A percentile compares a stretch with the other conserved stretches of the same genome.
phyloP scores from a whole-genome alignment of 2,329 filamentous ascomycete genomes.

The Phialocephala subalpina region DNA sequence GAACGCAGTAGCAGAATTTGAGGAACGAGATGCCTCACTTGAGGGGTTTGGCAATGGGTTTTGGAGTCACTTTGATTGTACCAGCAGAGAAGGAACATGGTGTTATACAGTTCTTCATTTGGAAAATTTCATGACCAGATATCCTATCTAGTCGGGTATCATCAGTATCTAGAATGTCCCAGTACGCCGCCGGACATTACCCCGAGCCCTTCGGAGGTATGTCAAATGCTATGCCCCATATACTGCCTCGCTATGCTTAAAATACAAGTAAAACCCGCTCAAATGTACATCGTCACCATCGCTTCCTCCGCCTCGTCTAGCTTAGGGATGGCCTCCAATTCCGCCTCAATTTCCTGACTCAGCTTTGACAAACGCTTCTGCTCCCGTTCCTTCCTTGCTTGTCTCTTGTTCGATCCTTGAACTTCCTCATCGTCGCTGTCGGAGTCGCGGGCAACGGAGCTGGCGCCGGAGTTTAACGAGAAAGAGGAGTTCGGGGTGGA shows the following conservation, averaged over 20 bases:
- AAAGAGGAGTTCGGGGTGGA: slow-evolving; percentile 17
- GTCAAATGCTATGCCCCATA: not conserved
- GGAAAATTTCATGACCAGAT: not conserved
- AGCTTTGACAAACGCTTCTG: not conserved
- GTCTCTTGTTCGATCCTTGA: slow-evolving; percentile 59
- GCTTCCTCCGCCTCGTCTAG: not conserved
- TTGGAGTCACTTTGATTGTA: too few species aligned
- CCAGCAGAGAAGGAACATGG: too few species aligned
- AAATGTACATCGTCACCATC: not conserved
- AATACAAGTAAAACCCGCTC: not conserved
- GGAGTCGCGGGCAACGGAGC: slow-evolving; percentile 58
- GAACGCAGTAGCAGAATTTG: too few species aligned
- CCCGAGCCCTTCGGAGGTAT: not conserved
- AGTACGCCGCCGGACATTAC: not conserved
- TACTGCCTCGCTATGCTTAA: not conserved
- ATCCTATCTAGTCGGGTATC: not conserved
- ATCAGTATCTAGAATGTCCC: not conserved
- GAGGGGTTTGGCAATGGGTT: too few species aligned
- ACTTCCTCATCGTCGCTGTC: slow-evolving; percentile 57
- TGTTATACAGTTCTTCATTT: too few species aligned
- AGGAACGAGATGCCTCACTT: too few species aligned
- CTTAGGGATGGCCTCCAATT: not conserved
- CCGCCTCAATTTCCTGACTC: not conserved
- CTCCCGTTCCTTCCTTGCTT: slow-evolving; percentile 27
- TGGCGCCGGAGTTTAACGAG: slow-evolving; percentile 53